Evolutionary conservation across 306 rosid species (phyloP).

Genomic region (Corylus avellana): DNA sequence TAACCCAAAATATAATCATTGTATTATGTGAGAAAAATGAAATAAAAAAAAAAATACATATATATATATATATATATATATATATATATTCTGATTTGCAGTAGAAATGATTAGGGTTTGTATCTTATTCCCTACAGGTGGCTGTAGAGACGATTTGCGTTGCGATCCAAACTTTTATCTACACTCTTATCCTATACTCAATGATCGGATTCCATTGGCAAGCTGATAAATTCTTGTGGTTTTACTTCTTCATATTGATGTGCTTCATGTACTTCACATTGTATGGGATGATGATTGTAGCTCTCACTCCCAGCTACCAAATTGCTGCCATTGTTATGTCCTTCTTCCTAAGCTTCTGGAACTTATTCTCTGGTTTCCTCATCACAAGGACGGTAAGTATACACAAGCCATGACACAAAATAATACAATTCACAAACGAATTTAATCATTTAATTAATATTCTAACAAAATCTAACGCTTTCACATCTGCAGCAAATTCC

Average conservation of each 20-base stretch:
- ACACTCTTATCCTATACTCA: slow-evolving; percentile 51
- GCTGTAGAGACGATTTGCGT: slow-evolving; percentile 53
- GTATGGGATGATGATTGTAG: slow-evolving; percentile 64
- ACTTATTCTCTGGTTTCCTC: slow-evolving; percentile 58
- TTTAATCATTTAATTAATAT: not conserved
- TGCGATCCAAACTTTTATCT: slow-evolving; percentile 45
- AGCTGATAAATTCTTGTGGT: slow-evolving; percentile 54
- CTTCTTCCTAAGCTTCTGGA: slow-evolving; percentile 59
- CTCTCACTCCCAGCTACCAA: slow-evolving; percentile 59
- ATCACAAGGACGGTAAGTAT: slow-evolving; percentile 46
- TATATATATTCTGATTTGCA: not conserved
- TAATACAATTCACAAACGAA: not conserved
- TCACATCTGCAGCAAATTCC: slow-evolving; percentile 52
- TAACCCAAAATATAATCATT: not conserved
- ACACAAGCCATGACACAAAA: not conserved
- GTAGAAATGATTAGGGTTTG: not conserved
- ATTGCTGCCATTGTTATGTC: slow-evolving; percentile 56
- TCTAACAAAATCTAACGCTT: not conserved
- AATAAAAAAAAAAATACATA: not conserved
- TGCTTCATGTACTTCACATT: slow-evolving; percentile 58
- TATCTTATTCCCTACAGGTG: slow-evolving; percentile 40
- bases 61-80: not conserved
- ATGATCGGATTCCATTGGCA: slow-evolving; percentile 58
- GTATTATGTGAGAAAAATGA: not conserved
- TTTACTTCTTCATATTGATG: slow-evolving; percentile 57